A percentile compares a stretch with the other conserved stretches of the same genome.
phyloP scores from a whole-genome alignment of 805 yeast species.

The Kuraishia molischiana region DNA sequence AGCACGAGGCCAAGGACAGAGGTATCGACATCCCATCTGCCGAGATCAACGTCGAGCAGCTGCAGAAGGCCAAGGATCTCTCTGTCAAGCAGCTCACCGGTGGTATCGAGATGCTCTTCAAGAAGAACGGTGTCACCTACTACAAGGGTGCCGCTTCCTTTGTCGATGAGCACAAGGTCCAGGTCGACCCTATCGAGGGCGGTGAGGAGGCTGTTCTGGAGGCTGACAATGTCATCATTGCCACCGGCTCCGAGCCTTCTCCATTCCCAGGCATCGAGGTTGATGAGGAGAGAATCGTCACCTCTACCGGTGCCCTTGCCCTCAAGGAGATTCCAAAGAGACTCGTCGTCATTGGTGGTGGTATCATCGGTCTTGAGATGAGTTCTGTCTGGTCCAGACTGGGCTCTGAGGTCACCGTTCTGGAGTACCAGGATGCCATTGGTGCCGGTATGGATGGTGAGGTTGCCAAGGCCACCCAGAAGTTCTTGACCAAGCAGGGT shows the following conservation, averaged over 20 bases:
- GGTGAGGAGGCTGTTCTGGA: slow-evolving; percentile 60
- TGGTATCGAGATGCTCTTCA: slow-evolving; percentile 91
- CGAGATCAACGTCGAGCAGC: slow-evolving; percentile 68
- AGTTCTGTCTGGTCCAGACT: slow-evolving; percentile 95
- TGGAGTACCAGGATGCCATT: slow-evolving; percentile 82
- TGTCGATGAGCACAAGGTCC: slow-evolving; percentile 65
- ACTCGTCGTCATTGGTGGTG: slow-evolving; percentile 94
- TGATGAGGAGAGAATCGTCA: slow-evolving; percentile 94
- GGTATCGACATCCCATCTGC: slow-evolving; percentile 65
- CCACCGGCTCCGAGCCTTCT: slow-evolving; percentile 97
- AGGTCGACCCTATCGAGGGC: slow-evolving; percentile 83
- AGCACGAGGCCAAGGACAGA: slow-evolving; percentile 73
- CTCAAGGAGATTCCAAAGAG: slow-evolving; percentile 88
- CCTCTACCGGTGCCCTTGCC: slow-evolving; percentile 86
- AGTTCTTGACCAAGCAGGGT: slow-evolving; percentile 90
- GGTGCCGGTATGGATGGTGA: slow-evolving; percentile 99
- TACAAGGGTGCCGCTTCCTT: slow-evolving; percentile 91
- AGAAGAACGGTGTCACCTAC: slow-evolving; percentile 91
- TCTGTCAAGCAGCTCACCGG: slow-evolving; percentile 84
- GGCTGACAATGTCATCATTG: slow-evolving; percentile 86
- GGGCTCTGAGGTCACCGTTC: slow-evolving; percentile 90
- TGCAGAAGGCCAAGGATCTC: slow-evolving; percentile 88
- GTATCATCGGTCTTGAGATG: slow-evolving; percentile 99
- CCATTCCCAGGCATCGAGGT: slow-evolving; percentile 97
- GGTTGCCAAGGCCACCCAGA: slow-evolving; percentile 84